phyloP scores from a whole-genome alignment of 139 green algal genomes.

The Haematococcus lacustris region DNA sequence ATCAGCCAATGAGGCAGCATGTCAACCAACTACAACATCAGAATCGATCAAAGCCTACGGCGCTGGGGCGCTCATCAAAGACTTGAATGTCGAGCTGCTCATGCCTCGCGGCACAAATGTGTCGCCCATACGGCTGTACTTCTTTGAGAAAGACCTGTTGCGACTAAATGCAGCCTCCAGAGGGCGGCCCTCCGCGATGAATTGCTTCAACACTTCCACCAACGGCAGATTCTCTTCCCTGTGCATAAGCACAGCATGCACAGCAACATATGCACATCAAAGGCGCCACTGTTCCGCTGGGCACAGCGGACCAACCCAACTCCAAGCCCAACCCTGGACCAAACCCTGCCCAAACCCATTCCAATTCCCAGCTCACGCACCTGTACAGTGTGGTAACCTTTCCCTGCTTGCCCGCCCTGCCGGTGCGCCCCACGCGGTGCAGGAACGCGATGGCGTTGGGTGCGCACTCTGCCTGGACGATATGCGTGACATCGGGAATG shows the following conservation, averaged over 20 bases:
- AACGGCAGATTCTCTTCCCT: constrained; percentile 33
- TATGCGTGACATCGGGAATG: constrained; percentile 70
- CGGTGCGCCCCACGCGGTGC: constrained; percentile 81
- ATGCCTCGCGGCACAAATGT: constrained; percentile 69
- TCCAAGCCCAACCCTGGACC: too few relatives aligned
- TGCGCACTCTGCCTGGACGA: constrained; percentile 88
- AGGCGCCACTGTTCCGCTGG: too few relatives aligned
- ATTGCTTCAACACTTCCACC: constrained; percentile 57
- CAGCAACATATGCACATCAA: too few relatives aligned
- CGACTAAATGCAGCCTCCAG: constrained; percentile 89
- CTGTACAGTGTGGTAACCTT: constrained; percentile 79
- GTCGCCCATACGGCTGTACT: constrained; percentile 74
- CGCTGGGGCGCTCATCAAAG: too few relatives aligned
- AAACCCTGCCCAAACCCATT: too few relatives aligned
- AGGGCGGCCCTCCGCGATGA: constrained; percentile 45
- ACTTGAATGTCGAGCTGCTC: background rate
- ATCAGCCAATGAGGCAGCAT: too few relatives aligned
- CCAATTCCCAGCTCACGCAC: constrained; percentile 1
- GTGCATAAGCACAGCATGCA: too few relatives aligned
- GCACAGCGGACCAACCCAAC: too few relatives aligned
- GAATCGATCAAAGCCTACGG: too few relatives aligned
- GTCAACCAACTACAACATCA: too few relatives aligned
- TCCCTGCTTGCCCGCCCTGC: constrained; percentile 60
- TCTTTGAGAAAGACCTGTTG: constrained; percentile 86
- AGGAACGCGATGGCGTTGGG: constrained; percentile 87